Percentiles rank a stretch among this genome's conserved stretches.
These are phyloP conservation scores for Ophiocordyceps polyrhachis-furcata DNA, from an alignment of 2,329 filamentous ascomycete species.

Conservation along the genomic window DNA sequence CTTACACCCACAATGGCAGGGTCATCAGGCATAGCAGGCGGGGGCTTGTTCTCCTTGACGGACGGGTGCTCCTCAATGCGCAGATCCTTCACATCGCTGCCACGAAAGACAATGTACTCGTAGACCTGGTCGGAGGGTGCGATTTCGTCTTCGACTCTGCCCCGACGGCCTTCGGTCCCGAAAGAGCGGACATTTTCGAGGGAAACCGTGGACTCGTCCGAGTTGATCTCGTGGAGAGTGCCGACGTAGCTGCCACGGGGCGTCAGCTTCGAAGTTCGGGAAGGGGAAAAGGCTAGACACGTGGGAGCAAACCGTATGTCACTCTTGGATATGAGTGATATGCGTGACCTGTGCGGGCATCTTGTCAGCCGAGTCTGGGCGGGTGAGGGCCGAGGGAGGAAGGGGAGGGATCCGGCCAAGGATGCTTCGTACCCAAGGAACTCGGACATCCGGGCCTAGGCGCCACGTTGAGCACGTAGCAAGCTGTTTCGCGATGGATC, in stretches of 20 bases:
- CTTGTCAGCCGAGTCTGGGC: neutral
- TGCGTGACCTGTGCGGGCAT: conserved; percentile 46
- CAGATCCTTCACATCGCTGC: conserved; percentile 95
- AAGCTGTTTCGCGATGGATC: conserved; percentile 10
- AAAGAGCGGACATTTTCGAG: conserved; percentile 91
- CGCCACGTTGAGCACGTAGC: conserved; percentile 24
- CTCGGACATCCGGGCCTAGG: conserved; percentile 32
- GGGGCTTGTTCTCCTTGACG: conserved; percentile 55
- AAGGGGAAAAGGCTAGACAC: conserved; percentile 2
- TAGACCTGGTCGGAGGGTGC: conserved; percentile 73
- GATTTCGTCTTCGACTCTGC: conserved; percentile 64
- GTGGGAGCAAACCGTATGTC: conserved; percentile 63
- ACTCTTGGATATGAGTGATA: conserved; percentile 93
- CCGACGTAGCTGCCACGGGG: conserved; percentile 60
- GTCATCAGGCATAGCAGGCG: conserved; percentile 71
- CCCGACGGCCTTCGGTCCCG: conserved; percentile 80
- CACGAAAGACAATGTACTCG: conserved; percentile 97
- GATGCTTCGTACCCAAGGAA: conserved; percentile 33
- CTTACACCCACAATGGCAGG: conserved; percentile 95
- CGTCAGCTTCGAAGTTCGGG: conserved; percentile 13
- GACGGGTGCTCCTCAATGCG: conserved; percentile 72
- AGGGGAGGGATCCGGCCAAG: neutral
- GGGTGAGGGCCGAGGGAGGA: neutral
- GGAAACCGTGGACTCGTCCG: conserved; percentile 88
- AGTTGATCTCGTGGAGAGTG: conserved; percentile 93